Evolutionary conservation across 805 yeast genomes (phyloP).

Genomic region (Saccharomyces eubayanus): DNA sequence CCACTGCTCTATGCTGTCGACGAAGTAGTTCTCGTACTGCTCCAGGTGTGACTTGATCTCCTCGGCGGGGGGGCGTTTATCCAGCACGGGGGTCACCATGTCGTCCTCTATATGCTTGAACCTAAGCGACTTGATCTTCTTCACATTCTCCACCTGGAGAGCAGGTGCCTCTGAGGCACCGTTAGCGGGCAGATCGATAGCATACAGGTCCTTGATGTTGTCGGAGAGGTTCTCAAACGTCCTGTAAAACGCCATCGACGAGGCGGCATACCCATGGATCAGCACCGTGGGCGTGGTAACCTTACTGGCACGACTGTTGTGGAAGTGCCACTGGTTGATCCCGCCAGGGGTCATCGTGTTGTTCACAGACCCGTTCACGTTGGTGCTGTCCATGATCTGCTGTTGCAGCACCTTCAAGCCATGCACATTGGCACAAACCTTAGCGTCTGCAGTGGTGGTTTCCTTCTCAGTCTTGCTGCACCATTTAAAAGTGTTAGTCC

Average conservation of each 20-base stretch:
- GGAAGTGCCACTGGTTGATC: conserved; percentile 30
- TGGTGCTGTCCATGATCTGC: conserved; percentile 15
- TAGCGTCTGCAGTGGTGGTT: not conserved
- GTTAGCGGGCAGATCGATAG: conserved; percentile 64
- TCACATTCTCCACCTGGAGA: conserved; percentile 3
- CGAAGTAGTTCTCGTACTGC: conserved; percentile 47
- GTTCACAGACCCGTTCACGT: conserved; percentile 9
- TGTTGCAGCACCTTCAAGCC: conserved; percentile 18
- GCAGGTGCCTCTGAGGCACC: conserved; percentile 54
- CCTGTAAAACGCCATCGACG: conserved; percentile 70
- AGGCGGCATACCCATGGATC: conserved; percentile 91
- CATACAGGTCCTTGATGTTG: conserved; percentile 49
- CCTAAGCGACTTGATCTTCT: conserved; percentile 7
- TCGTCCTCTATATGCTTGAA: conserved; percentile 31
- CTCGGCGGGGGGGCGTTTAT: not conserved
- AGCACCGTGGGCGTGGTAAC: conserved; percentile 39
- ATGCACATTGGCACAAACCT: not conserved
- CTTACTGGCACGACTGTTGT: conserved; percentile 12
- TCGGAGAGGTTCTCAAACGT: conserved; percentile 49
- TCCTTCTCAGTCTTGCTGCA: not conserved
- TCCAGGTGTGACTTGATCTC: conserved; percentile 15
- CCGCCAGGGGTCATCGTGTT: conserved; percentile 17
- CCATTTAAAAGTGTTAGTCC: not conserved
- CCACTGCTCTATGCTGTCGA: conserved; percentile 60
- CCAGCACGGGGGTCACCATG: conserved; percentile 6